Evolutionary conservation across 2,329 filamentous ascomycete genomes (phyloP).

Genomic region (Fusarium sp.): DNA sequence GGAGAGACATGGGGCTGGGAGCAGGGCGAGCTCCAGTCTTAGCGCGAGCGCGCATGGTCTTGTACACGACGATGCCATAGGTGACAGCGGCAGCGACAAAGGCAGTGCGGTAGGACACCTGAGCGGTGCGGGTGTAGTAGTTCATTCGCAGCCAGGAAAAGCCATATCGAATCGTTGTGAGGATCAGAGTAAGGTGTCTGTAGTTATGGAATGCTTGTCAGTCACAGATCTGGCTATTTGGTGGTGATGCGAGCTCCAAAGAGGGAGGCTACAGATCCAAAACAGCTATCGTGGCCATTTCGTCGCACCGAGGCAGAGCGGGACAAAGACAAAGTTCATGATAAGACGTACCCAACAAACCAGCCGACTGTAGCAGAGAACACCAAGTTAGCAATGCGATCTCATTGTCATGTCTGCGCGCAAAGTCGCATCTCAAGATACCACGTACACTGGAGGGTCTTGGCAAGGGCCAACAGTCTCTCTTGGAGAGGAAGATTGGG

Average conservation of each 20-base stretch:
- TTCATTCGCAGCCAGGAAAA: slow-evolving; percentile 92
- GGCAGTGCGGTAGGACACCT: slow-evolving; percentile 87
- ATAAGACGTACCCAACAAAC: slow-evolving; percentile 78
- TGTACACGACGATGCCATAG: slow-evolving; percentile 99
- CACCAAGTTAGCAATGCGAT: slow-evolving; percentile 37
- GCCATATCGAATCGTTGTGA: slow-evolving; percentile 83
- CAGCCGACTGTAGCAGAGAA: slow-evolving; percentile 69
- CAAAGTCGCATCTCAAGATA: slow-evolving; percentile 21
- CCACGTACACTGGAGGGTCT: slow-evolving; percentile 90
- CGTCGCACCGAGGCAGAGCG: slow-evolving; percentile 12
- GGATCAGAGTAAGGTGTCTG: slow-evolving; percentile 87
- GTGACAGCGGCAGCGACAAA: slow-evolving; percentile 91
- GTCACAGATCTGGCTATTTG: slow-evolving; percentile 4
- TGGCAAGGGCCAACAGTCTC: slow-evolving; percentile 80
- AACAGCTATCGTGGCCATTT: slow-evolving; percentile 32
- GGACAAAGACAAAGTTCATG: slow-evolving; percentile 15
- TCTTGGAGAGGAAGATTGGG: slow-evolving; percentile 76
- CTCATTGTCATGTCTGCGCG: slow-evolving; percentile 1
- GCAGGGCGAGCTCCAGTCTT: slow-evolving; percentile 75
- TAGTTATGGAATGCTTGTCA: slow-evolving; percentile 22
- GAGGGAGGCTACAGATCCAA: neutral
- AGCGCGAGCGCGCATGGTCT: slow-evolving; percentile 88
- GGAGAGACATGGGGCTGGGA: slow-evolving; percentile 71
- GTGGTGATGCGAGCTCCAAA: neutral
- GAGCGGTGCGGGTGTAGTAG: slow-evolving; percentile 80